phyloP scores from a whole-genome alignment of 2,329 filamentous ascomycete genomes.

The Neofusicoccum sp. region DNA sequence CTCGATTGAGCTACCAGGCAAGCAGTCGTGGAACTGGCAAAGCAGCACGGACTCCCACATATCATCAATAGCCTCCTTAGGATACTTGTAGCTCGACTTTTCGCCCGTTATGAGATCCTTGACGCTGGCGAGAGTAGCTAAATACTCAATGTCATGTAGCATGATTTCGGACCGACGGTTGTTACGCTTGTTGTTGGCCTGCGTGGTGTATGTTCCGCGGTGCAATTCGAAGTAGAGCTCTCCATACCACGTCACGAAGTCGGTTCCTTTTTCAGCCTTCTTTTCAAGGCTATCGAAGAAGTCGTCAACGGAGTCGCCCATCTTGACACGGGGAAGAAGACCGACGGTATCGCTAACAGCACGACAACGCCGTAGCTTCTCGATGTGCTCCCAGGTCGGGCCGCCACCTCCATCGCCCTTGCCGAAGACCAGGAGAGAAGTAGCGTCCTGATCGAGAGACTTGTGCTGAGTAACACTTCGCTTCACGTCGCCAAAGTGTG shows the following conservation, averaged over 20 bases:
- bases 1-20: conserved; percentile 91
- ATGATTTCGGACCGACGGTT: conserved; percentile 84
- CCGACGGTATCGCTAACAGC: conserved; percentile 87
- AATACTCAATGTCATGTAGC: conserved; percentile 81
- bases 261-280: conserved; percentile 64
- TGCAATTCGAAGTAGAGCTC: conserved; percentile 98
- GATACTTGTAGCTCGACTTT: conserved; percentile 70
- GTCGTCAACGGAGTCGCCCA: conserved; percentile 87
- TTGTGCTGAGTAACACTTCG: conserved; percentile 91
- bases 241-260: conserved; percentile 94
- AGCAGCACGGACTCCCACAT: conserved; percentile 94
- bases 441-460: conserved; percentile 88
- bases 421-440: conserved; percentile 88
- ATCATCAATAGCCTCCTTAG: conserved; percentile 86
- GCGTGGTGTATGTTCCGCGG: conserved; percentile 94
- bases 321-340: conserved; percentile 78
- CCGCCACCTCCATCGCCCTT: conserved; percentile 96
- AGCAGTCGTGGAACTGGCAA: conserved; percentile 96
- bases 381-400: conserved; percentile 88
- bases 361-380: conserved; percentile 89
- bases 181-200: conserved; percentile 95
- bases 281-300: conserved; percentile 86
- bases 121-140: conserved; percentile 82
- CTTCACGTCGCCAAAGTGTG: conserved; percentile 90
- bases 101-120: conserved; percentile 52